These are phyloP conservation scores for Acanthamoeba rhysodes DNA, from an alignment of 208 protist genomes.

Conservation along the genomic window DNA sequence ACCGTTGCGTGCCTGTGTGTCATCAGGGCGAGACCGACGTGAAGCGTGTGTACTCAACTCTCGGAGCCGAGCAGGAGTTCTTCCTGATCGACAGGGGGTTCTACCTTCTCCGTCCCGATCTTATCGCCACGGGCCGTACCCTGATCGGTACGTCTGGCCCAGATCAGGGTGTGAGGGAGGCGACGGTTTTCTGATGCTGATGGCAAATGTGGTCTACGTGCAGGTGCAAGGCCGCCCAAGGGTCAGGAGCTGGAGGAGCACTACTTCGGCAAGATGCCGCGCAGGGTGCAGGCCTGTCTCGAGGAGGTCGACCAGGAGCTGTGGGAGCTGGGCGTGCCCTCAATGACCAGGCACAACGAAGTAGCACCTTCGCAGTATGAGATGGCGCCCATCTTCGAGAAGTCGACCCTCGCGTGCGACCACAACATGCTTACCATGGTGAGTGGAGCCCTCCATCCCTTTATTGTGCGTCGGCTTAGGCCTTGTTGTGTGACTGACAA, in stretches of 20 bases:
- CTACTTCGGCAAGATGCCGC: conserved; percentile 89
- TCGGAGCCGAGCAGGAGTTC: conserved; percentile 92
- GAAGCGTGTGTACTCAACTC: conserved; percentile 70
- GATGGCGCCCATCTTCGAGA: conserved; percentile 92
- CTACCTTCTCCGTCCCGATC: conserved; percentile 87
- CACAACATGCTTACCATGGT: conserved; percentile 91
- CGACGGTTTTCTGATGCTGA: too few relatives aligned
- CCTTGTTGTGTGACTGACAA: neutral
- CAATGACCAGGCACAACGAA: conserved; percentile 92
- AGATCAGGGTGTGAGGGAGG: neutral
- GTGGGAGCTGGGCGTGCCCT: conserved; percentile 92
- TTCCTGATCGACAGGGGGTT: conserved; percentile 91
- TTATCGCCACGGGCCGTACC: conserved; percentile 89
- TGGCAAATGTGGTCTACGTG: neutral
- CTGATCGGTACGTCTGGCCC: conserved; percentile 83
- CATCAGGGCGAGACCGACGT: conserved; percentile 55
- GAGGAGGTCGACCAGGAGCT: conserved; percentile 78
- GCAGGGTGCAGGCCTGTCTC: conserved; percentile 79
- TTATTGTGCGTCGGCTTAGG: too few relatives aligned
- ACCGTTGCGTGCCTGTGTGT: neutral
- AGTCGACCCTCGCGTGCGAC: conserved; percentile 87
- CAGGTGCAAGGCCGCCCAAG: conserved; percentile 81
- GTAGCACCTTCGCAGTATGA: conserved; percentile 94
- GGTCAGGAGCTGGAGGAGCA: conserved; percentile 92
- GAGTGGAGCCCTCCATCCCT: neutral